phyloP scores from a whole-genome alignment of 495 filamentous ascomycete species.

The Cairneyella variabilis region DNA sequence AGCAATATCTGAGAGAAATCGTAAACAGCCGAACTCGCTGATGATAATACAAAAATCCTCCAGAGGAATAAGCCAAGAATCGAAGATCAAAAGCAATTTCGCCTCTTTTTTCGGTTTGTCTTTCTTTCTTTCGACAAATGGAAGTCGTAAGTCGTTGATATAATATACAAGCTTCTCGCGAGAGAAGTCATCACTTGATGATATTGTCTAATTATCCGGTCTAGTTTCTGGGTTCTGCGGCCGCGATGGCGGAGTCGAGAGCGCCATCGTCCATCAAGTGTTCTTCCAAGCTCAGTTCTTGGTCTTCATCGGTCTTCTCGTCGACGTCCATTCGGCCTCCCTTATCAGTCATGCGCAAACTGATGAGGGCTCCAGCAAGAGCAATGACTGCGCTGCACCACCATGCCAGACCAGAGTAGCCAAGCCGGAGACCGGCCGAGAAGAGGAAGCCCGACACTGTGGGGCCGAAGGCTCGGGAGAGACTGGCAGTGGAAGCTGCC shows the following conservation, averaged over 20 bases:
- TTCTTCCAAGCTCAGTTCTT: conserved; percentile 15
- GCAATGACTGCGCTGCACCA: conserved; percentile 81
- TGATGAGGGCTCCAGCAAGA: conserved; percentile 59
- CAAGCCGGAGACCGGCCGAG: conserved; percentile 68
- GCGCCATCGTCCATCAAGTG: conserved; percentile 22
- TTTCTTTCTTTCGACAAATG: background rate
- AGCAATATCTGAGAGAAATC: too few species aligned
- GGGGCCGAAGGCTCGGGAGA: conserved; percentile 83
- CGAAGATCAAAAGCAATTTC: background rate
- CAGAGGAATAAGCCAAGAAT: background rate
- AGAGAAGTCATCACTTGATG: conserved; percentile 11
- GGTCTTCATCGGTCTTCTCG: conserved; percentile 25
- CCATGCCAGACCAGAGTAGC: conserved; percentile 86
- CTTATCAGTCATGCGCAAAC: conserved; percentile 45
- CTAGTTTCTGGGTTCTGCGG: conserved; percentile 13
- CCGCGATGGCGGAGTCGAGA: conserved; percentile 17
- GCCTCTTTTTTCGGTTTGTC: background rate
- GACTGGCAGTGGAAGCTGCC: conserved; percentile 84
- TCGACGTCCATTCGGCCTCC: conserved; percentile 37
- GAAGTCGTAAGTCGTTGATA: conserved; percentile 5
- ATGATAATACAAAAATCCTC: too few species aligned
- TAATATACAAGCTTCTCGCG: background rate
- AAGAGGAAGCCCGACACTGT: conserved; percentile 84
- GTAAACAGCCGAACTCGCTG: too few species aligned
- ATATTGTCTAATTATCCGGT: conserved; percentile 11